A percentile compares a stretch with the other conserved stretches of the same genome.
Conservation (phyloP, 208 protist species). For the Leishmania major region DNA sequence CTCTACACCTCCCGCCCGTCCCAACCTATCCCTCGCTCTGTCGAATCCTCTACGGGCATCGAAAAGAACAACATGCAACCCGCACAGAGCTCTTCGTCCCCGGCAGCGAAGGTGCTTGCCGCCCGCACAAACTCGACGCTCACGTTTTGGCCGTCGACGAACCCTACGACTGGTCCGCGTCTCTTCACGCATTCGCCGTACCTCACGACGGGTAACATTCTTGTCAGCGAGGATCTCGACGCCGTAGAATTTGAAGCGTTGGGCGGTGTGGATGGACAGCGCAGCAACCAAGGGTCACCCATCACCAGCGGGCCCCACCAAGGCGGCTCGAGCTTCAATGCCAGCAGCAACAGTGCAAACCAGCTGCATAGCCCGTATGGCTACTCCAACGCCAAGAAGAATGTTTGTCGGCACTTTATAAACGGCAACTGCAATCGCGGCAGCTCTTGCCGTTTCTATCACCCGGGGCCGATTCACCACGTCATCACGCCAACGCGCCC, state of each 20-base stretch:
- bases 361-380: neutral
- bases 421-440: slow-evolving; percentile 68
- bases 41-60: neutral
- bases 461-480: slow-evolving; percentile 47
- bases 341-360: slow-evolving; percentile 1
- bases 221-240: slow-evolving; percentile 16
- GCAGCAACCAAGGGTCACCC: neutral
- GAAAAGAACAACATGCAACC: neutral
- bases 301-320: neutral
- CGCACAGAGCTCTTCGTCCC: neutral
- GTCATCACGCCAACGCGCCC: slow-evolving; percentile 35
- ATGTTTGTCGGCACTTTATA: slow-evolving; percentile 59
- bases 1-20: neutral
- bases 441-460: slow-evolving; percentile 59
- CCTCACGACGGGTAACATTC: slow-evolving; percentile 23
- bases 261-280: neutral
- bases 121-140: neutral
- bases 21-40: neutral
- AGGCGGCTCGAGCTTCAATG: slow-evolving; percentile 6
- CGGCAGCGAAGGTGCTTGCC: neutral
- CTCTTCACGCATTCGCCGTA: slow-evolving; percentile 26
- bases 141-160: neutral
- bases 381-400: slow-evolving; percentile 19
- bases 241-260: neutral
- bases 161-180: neutral